Evolutionary conservation across 1,284 basidiomycete genomes (phyloP).

Genomic region (Tremellales sp.): DNA sequence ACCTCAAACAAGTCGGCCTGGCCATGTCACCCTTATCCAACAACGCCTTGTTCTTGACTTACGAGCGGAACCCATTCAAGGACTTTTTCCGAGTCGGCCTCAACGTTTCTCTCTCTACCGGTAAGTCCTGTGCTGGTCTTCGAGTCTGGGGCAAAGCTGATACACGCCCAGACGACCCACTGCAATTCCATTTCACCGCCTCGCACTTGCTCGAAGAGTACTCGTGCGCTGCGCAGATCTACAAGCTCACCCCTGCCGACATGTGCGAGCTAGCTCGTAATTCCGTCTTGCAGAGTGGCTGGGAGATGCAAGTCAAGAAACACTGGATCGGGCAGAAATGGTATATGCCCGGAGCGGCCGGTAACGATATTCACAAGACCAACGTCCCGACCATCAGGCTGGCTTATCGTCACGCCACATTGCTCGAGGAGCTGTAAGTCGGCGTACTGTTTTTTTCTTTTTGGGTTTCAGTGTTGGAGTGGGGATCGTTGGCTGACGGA

Average conservation of each 20-base stretch:
- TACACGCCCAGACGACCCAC: conserved; percentile 35
- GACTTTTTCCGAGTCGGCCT: conserved; percentile 95
- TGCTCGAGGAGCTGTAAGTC: conserved; percentile 70
- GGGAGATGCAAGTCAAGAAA: conserved; percentile 97
- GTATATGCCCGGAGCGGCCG: conserved; percentile 80
- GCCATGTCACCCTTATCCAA: conserved; percentile 99
- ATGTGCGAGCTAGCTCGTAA: conserved; percentile 89
- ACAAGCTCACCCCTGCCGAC: conserved; percentile 70
- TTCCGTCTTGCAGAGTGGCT: conserved; percentile 93
- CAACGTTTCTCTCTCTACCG: conserved; percentile 94
- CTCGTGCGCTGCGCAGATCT: conserved; percentile 94
- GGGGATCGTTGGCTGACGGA: conserved; percentile 1
- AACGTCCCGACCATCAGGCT: conserved; percentile 92
- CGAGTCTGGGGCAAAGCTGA: not conserved
- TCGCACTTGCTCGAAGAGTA: conserved; percentile 95
- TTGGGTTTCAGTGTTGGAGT: not conserved
- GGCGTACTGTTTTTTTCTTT: not conserved
- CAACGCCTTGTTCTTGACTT: conserved; percentile 91
- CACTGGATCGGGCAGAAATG: conserved; percentile 92
- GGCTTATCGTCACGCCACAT: conserved; percentile 80
- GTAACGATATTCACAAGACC: conserved; percentile 93
- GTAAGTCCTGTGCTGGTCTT: conserved; percentile 54
- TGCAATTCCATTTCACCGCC: conserved; percentile 94
- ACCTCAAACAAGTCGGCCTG: conserved; percentile 92
- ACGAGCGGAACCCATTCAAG: conserved; percentile 94